Evolutionary conservation across 2,329 filamentous ascomycete species (phyloP), one percentile per base, ranked within the genome.

Genomic region (Colletotrichum filicis): DNA sequence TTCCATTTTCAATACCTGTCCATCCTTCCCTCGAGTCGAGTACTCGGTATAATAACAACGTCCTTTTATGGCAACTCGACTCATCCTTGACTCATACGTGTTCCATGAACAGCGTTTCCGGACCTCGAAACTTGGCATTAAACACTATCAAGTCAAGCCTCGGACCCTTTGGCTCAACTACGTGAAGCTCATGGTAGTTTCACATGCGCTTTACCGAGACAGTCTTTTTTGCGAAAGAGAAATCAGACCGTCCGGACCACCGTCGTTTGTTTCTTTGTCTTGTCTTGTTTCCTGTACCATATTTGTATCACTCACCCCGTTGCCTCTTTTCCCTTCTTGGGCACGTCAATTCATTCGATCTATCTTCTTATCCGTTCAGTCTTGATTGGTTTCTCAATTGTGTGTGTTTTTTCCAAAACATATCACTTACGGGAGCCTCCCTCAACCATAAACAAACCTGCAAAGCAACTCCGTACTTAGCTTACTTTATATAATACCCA

Each of bases 11-110:
- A 11, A 67, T 26, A 32, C 30, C 30, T 35, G 30, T 22, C 26
- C 26, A 62, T 59, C 16, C 16, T 42, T 19, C 37, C 37, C 37
- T 42, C 37, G 37, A 42, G 14, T 7, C 37, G 37, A 42, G 37
- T 42, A 42, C 16, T 42, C 16, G 37, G 37, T 42, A 42, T 19
- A 16, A 42, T 19, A 37, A 66, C 42, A 24, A 24, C 28, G 9
- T 28, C 19, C 42, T 53, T 57, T 64, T 35, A 24, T 19, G 24
- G 16, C n/a, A 53, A 55, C 16, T 26, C 65, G 66, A 72, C 66
- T 72, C 70, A 69, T 69, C 58, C 16, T 58, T 69, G 66, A 72
- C 58, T 72, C 66, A 72, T 26, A 28, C 53, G 32, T 46, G 24
- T 35, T 35, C 49, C n/a, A 49, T 49, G 42, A 42, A 14, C 30